Percentiles rank a stretch among this genome's conserved stretches.
phyloP scores from a whole-genome alignment of 495 filamentous ascomycete species.

The Aspergillus diversus region DNA sequence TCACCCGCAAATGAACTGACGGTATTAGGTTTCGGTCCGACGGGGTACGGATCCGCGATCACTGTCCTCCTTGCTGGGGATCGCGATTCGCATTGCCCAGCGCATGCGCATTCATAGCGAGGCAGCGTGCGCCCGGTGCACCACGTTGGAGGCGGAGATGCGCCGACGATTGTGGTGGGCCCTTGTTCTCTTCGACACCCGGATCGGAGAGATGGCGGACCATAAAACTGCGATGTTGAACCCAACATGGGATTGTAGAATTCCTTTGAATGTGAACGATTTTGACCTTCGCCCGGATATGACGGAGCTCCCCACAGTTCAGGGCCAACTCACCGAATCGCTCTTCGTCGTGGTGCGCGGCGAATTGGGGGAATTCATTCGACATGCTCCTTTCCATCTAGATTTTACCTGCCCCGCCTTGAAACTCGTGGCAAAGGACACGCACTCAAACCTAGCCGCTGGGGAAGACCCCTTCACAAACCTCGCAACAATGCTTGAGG shows the following conservation, averaged over 20 bases:
- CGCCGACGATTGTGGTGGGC: conserved; percentile 65
- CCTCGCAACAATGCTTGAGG: conserved; percentile 49
- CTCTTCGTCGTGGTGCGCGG: conserved; percentile 55
- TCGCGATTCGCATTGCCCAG: conserved; percentile 58
- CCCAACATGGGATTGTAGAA: conserved; percentile 60
- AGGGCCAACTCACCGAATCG: conserved; percentile 49
- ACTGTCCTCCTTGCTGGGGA: conserved; percentile 55
- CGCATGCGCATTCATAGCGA: conserved; percentile 59
- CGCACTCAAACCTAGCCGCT: conserved; percentile 17
- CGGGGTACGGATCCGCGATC: conserved; percentile 51
- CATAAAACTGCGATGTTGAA: conserved; percentile 38
- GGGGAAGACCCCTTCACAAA: conserved; percentile 35
- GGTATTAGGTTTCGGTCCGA: conserved; percentile 52
- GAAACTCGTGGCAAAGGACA: conserved; percentile 39
- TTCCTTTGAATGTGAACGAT: conserved; percentile 60
- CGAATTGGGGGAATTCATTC: conserved; percentile 52
- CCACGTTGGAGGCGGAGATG: conserved; percentile 58
- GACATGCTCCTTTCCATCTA: conserved; percentile 50
- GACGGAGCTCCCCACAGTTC: conserved; percentile 41
- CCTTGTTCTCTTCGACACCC: conserved; percentile 53
- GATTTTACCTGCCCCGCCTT: conserved; percentile 54
- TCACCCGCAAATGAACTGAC: conserved; percentile 1
- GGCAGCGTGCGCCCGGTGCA: conserved; percentile 31
- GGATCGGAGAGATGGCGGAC: conserved; percentile 51
- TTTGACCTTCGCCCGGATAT: conserved; percentile 56